Evolutionary conservation across 495 filamentous ascomycete genomes (phyloP).

Genomic region (Neurospora sp.): DNA sequence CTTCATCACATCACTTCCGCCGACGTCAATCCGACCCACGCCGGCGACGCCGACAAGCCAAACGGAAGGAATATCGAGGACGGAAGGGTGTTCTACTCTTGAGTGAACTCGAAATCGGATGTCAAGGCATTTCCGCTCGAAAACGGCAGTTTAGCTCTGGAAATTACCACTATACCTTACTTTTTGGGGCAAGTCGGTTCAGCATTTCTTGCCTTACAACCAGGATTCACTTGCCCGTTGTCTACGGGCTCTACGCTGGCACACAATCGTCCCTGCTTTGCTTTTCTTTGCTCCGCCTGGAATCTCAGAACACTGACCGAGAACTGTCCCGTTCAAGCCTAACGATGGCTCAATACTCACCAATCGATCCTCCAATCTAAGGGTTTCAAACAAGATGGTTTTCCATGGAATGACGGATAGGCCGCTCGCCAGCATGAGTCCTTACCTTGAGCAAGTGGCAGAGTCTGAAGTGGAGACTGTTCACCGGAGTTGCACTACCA

Average conservation of each 20-base stretch:
- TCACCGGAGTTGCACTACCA: background rate
- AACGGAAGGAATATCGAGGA: background rate
- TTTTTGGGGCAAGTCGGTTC: background rate
- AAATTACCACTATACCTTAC: background rate
- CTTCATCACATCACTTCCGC: background rate
- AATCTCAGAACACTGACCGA: background rate
- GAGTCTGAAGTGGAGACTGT: background rate
- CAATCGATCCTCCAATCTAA: background rate
- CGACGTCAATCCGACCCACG: background rate
- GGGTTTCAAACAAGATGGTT: background rate
- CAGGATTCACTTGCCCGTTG: background rate
- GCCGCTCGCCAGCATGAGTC: background rate
- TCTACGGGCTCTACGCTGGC: background rate
- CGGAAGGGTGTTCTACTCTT: background rate
- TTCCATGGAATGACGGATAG: background rate
- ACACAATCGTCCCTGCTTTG: background rate
- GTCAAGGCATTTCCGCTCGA: background rate
- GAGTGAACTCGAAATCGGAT: background rate
- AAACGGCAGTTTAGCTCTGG: background rate
- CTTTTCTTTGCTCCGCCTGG: background rate
- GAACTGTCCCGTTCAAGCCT: background rate
- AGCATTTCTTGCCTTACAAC: background rate
- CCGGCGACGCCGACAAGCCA: background rate
- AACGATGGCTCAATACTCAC: background rate
- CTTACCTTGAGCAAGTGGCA: background rate